These are phyloP conservation scores for Phytophthora ohioensis DNA, from an alignment of 352 stramenopile genomes.

Conservation along the genomic window DNA sequence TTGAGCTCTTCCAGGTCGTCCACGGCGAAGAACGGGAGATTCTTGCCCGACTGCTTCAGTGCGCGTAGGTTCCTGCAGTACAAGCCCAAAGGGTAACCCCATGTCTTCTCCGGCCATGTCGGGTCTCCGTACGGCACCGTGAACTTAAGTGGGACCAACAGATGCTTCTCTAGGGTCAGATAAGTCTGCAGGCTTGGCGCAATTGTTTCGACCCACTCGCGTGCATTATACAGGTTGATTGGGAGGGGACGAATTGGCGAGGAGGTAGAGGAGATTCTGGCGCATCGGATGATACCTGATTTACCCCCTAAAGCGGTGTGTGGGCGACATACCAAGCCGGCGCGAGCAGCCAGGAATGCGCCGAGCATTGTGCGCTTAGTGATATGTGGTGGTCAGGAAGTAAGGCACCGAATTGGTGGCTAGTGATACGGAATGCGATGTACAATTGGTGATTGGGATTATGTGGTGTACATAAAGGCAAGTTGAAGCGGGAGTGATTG, in stretches of 20 bases:
- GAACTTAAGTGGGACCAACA: constrained; percentile 50
- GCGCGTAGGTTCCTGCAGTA: constrained; percentile 35
- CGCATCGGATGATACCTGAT: constrained; percentile 1
- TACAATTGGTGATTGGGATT: neutral
- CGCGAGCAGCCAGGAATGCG: constrained; percentile 17
- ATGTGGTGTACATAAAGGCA: constrained; percentile 25
- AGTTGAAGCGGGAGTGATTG: constrained; percentile 11
- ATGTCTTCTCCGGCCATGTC: constrained; percentile 43
- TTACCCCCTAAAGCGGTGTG: neutral
- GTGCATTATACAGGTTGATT: constrained; percentile 28
- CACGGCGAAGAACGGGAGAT: constrained; percentile 32
- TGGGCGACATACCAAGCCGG: constrained; percentile 11
- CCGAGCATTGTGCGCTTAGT: constrained; percentile 22
- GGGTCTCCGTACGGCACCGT: constrained; percentile 40
- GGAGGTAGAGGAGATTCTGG: constrained; percentile 7
- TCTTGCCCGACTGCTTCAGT: constrained; percentile 24
- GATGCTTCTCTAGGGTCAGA: constrained; percentile 40
- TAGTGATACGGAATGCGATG: constrained; percentile 7
- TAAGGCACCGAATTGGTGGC: constrained; percentile 21
- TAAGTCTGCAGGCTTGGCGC: constrained; percentile 43
- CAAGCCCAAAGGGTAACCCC: constrained; percentile 47
- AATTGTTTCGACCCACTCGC: constrained; percentile 32
- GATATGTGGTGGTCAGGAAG: constrained; percentile 16
- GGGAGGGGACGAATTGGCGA: neutral
- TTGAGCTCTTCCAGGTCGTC: constrained; percentile 41